Percentiles rank a stretch among this genome's conserved stretches.
phyloP scores from a whole-genome alignment of 148 eudicot species.

The Linanthus parryae region DNA sequence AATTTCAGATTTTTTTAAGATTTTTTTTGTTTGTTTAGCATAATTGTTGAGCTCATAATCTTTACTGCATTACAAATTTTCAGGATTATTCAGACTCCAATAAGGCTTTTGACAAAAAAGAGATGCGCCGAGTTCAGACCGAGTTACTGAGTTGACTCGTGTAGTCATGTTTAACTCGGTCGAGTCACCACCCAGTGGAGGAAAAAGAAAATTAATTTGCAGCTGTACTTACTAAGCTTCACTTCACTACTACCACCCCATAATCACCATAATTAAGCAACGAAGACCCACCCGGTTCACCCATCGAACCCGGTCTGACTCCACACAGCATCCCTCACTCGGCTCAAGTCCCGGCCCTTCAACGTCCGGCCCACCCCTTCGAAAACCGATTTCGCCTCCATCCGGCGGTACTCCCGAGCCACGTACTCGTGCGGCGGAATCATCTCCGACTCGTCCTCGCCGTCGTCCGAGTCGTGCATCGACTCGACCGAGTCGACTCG shows the following conservation, averaged over 20 bases:
- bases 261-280: too few species aligned
- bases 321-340: conserved; percentile 92
- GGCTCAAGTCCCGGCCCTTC: conserved; percentile 88
- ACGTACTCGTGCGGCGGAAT: conserved; percentile 87
- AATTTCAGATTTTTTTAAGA: too few species aligned
- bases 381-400: conserved; percentile 61
- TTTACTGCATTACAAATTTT: too few species aligned
- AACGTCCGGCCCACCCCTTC: conserved; percentile 96
- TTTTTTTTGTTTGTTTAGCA: too few species aligned
- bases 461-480: conserved; percentile 57
- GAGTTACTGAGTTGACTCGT: conserved; percentile 19
- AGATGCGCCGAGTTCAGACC: too few species aligned
- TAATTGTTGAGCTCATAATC: too few species aligned
- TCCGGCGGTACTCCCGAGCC: conserved; percentile 46
- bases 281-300: too few species aligned
- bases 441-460: conserved; percentile 43
- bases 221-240: too few species aligned
- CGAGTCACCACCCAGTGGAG: conserved; percentile 28
- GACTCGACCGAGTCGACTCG: conserved; percentile 76
- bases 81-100: too few species aligned
- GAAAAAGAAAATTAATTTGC: too few species aligned
- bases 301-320: conserved; percentile 94
- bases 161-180: conserved; percentile 9
- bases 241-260: too few species aligned
- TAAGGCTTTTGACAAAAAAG: too few species aligned